Base-by-base conservation (phyloP, 2,329 filamentous ascomycete genomes). In the Volutella citrinella region DNA sequence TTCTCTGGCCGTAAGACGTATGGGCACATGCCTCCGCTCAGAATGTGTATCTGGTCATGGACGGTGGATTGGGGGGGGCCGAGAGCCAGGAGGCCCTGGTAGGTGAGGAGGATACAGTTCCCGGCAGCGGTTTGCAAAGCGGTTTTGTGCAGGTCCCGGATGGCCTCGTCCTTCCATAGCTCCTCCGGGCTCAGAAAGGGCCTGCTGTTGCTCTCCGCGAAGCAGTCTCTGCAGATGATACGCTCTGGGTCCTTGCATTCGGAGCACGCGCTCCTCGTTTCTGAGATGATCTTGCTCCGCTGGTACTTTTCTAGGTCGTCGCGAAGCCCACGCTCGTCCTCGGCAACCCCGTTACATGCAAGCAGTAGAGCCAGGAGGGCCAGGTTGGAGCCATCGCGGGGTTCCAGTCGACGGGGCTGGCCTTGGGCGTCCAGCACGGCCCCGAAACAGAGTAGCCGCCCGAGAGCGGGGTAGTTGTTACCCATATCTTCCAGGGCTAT, bases 21-120 rank as follows among this genome's bases (percentile, higher is more conserved):
- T 4, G 46, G 46, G 20, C 46, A 49, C 6, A 49, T 16, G 6
- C 42, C 45, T 7, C 45, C 45, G 7, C 35, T 46, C 6, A 49
- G 22, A 5, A 49, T 44, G 6, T 28, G 40, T 40, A 48, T 29
- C 10, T 22, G 11, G 27, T 48, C 46, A 4, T 22, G 23, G 5
- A 21, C 26, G 20, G 32, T 17, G 4, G 40, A 35, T 19, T 38
- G 31, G 4, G 37, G 34, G 7, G 42, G 42, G 7, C 45, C 43
- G 6, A 49, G 12, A 10, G 32, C 46, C 6, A 42, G 19, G 5
- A 13, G 33, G 4, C 36, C 42, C 13, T 42, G 28, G 13, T 17
- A 30, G 1, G 36, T 48, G 22, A 48, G 27, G 7, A 47, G 14
- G 13, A 47, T 29, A 15, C 36, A 43, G 18, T 38, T 43, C 2